Base-by-base conservation (phyloP, 2,329 filamentous ascomycete genomes). In the Aquanectria penicillioides region DNA sequence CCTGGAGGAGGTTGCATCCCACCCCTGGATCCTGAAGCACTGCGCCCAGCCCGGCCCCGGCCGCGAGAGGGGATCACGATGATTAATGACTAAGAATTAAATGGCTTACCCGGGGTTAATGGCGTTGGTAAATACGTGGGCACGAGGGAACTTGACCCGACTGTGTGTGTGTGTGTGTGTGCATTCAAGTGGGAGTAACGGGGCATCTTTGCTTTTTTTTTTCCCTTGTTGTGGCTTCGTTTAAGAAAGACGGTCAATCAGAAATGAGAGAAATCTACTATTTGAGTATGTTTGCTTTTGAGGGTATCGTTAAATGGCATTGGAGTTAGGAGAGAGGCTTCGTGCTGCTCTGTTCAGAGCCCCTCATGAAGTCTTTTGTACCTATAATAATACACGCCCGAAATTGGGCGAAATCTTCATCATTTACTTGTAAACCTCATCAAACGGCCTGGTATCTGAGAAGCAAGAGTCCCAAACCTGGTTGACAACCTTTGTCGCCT, bases 381-480 rank as follows among this genome's bases (percentile, higher is more conserved):
- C 29, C 23, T 20, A 23, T 37, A 52, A 41, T 52, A 41, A 34
- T 52, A 53, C 55, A 58, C 22, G 48, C 23, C 41, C 11, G 34
- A 12, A 15, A 34, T 3, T 10, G 4, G 50, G 46, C 47, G 46
- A 55, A 50, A 18, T 50, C 22, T 22, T 49, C 22, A 29, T 50
- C 44, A 41, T 80, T n/a, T 75, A 94, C 75, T 92, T 89, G 76
- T 97, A 99, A 50, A 99, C 93, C 75, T 98, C 94, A 75, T 98
- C 93, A 77, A 99, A 99, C 2, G 95, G 95, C 71, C 95, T 83
- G 4, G 94, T 98, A 77, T 99, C 95, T 48, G 86, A 81, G 75
- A 97, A 99, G 76, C 95, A 99, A 69, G 93, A 97, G 67, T 97
- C 94, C 93, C 94, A 99, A n/a, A 99, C 95, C 77, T 97, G 90